A percentile compares a stretch with the other conserved stretches of the same genome.
These are phyloP conservation scores for Dipteronia dyeriana DNA, from an alignment of 345 rosid species.

Conservation along the genomic window DNA sequence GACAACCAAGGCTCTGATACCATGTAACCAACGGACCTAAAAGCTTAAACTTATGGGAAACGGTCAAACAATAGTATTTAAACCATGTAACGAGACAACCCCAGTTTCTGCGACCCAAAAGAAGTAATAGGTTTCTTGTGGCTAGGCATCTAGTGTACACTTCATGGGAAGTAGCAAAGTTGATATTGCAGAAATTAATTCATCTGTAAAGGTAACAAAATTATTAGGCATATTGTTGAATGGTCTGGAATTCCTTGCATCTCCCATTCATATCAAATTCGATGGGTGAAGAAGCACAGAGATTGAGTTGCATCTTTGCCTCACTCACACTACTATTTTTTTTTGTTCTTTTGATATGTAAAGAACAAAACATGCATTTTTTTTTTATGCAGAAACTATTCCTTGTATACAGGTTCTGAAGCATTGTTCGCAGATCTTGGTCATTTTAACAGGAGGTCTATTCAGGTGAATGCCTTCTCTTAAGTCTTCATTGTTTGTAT, in stretches of 20 bases:
- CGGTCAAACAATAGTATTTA: too few relatives aligned
- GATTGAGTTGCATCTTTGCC: background rate
- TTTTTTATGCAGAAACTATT: constrained; percentile 4
- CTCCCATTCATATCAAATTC: background rate
- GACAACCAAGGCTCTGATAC: too few relatives aligned
- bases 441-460: constrained; percentile 67
- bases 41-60: too few relatives aligned
- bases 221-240: background rate
- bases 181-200: background rate
- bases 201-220: background rate
- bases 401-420: constrained; percentile 63
- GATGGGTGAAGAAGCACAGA: constrained; percentile 8
- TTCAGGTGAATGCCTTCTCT: constrained; percentile 41
- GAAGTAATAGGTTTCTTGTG: background rate
- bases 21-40: too few relatives aligned
- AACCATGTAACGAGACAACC: background rate
- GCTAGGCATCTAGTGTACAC: background rate
- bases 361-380: background rate
- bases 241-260: background rate
- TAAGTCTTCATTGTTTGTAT: constrained; percentile 2
- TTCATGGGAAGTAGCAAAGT: background rate
- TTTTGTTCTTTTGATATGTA: background rate
- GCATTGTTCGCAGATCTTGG: constrained; percentile 92
- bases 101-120: background rate
- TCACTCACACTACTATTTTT: background rate